A percentile compares a stretch with the other conserved stretches of the same genome.
phyloP scores from a whole-genome alignment of 345 rosid genomes.

The Eucalyptus globulus region DNA sequence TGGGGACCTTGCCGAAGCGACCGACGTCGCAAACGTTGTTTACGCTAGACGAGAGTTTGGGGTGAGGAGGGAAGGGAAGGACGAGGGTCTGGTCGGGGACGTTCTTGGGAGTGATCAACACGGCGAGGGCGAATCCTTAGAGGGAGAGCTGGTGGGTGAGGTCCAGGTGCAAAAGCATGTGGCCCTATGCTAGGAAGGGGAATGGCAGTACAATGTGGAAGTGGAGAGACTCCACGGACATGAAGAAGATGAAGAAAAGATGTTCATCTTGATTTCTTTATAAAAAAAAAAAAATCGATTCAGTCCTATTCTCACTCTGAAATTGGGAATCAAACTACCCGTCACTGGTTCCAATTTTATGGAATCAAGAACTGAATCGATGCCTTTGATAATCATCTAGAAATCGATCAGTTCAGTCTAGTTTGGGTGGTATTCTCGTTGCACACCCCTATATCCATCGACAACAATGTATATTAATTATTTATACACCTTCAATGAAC shows the following conservation, averaged over 20 bases:
- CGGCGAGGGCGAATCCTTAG: no score
- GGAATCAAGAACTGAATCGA: neutral
- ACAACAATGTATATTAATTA: neutral
- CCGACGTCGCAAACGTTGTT: neutral
- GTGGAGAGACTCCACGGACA: neutral
- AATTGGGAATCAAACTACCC: accelerated
- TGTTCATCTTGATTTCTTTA: neutral
- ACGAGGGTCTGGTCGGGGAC: no score
- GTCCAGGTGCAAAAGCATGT: neutral
- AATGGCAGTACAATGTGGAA: neutral
- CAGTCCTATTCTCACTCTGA: accelerated
- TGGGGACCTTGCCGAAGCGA: neutral
- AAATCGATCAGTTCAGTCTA: accelerated
- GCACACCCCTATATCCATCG: neutral
- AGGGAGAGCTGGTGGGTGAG: no score
- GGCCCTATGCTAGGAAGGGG: neutral
- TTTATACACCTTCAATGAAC: neutral
- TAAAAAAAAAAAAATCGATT: no score
- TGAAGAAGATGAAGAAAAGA: neutral
- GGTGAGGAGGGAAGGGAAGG: neutral
- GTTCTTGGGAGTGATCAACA: no score
- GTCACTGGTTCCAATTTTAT: accelerated
- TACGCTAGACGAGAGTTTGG: neutral
- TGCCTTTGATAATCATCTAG: neutral
- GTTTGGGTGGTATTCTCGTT: no score